Percentiles rank a stretch among this genome's conserved stretches.
phyloP scores from a whole-genome alignment of 129 eudicot species.

The Deinandra increscens region DNA sequence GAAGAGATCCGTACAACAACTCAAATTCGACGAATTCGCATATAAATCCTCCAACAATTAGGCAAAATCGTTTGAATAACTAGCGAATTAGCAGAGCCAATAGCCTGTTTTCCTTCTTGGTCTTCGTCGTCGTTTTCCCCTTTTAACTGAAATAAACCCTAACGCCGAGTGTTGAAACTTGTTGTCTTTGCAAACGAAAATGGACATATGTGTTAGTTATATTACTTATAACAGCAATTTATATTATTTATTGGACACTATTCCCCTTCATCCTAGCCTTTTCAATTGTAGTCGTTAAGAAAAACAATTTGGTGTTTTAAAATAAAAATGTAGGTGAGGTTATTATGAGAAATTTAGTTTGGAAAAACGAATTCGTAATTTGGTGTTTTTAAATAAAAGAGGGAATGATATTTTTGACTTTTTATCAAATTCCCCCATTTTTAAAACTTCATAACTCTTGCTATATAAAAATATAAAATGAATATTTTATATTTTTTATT shows the following conservation, averaged over 20 bases:
- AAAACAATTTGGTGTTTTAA: no score
- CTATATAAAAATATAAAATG: no score
- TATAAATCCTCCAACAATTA: slow-evolving; percentile 19
- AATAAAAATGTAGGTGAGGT: no score
- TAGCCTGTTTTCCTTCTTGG: background rate
- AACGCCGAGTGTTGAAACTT: slow-evolving; percentile 26
- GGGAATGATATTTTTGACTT: no score
- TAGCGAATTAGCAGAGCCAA: slow-evolving; percentile 4
- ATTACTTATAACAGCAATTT: slow-evolving; percentile 26
- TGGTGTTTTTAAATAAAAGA: no score
- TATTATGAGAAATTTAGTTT: no score
- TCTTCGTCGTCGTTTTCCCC: slow-evolving; percentile 32
- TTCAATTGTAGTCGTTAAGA: no score
- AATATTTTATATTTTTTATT: no score
- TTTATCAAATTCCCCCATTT: no score
- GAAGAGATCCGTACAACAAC: slow-evolving; percentile 29
- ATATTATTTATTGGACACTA: slow-evolving; percentile 23
- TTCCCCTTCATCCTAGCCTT: slow-evolving; percentile 13
- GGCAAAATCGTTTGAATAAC: slow-evolving; percentile 22
- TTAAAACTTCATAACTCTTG: no score
- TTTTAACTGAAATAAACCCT: slow-evolving; percentile 35
- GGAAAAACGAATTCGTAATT: no score
- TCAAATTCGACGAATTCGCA: slow-evolving; percentile 29
- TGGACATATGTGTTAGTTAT: slow-evolving; percentile 21
- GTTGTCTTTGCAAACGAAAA: slow-evolving; percentile 20